Percentiles rank a stretch among this genome's conserved stretches.
Evolutionary conservation across 148 eudicot species (phyloP).

Genomic region (Amaranthus palmeri): DNA sequence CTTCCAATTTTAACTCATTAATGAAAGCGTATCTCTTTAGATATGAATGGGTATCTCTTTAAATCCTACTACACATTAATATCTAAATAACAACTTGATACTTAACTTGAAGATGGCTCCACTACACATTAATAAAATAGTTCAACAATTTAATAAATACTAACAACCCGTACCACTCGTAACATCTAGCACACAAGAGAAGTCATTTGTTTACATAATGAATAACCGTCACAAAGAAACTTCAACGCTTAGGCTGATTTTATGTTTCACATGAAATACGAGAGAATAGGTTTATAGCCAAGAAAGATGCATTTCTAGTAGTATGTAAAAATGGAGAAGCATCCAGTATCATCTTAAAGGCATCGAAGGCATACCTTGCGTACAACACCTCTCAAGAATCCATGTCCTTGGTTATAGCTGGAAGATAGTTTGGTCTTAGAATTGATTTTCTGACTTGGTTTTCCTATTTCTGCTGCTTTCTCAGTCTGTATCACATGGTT

Average conservation of each 20-base stretch:
- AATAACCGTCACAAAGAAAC: neutral
- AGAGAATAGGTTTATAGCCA: too few species aligned
- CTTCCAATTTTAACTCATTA: too few species aligned
- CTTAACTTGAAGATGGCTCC: too few species aligned
- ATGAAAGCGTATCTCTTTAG: too few species aligned
- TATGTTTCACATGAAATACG: neutral
- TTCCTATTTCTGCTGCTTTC: slow-evolving; percentile 38
- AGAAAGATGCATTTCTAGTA: neutral
- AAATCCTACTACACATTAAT: too few species aligned
- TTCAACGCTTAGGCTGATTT: neutral
- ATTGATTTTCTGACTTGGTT: slow-evolving; percentile 27
- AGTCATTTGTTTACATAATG: neutral
- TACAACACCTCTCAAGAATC: slow-evolving; percentile 28
- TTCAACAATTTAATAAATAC: too few species aligned
- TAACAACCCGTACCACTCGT: neutral
- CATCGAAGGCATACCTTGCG: slow-evolving; percentile 34
- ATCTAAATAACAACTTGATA: too few species aligned
- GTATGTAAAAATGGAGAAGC: neutral
- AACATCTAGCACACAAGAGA: neutral
- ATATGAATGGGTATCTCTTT: too few species aligned
- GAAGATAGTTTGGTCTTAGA: slow-evolving; percentile 46
- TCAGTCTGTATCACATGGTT: slow-evolving; percentile 33
- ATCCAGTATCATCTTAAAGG: slow-evolving; percentile 5
- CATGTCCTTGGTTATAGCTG: slow-evolving; percentile 33
- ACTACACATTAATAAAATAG: too few species aligned